phyloP scores from a whole-genome alignment of 495 filamentous ascomycete species.

The Tuber aestivum region DNA sequence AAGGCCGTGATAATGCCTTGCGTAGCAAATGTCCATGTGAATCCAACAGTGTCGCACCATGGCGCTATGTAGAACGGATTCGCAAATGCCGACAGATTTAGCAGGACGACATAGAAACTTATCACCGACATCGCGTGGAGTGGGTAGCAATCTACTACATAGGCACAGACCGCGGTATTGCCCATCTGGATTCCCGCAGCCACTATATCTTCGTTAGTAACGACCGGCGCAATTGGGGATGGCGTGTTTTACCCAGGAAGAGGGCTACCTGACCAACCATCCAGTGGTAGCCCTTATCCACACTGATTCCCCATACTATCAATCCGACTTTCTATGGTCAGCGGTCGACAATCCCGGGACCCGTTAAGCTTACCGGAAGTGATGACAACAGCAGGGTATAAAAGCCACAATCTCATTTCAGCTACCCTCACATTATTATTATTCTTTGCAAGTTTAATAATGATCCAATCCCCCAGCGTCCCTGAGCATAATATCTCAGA shows the following conservation, averaged over 20 bases:
- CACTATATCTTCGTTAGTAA: slow-evolving; percentile 43
- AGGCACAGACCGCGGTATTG: slow-evolving; percentile 54
- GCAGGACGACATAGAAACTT: slow-evolving; percentile 57
- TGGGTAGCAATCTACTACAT: slow-evolving; percentile 57
- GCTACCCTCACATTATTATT: slow-evolving; percentile 49
- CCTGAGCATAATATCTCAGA: slow-evolving; percentile 55
- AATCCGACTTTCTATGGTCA: slow-evolving; percentile 38
- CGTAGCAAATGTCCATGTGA: slow-evolving; percentile 55
- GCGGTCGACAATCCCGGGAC: no score
- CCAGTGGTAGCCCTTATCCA: slow-evolving; percentile 56
- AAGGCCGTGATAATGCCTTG: slow-evolving; percentile 52
- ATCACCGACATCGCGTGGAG: slow-evolving; percentile 56
- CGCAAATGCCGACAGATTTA: slow-evolving; percentile 51
- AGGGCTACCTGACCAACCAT: slow-evolving; percentile 58
- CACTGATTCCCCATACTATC: slow-evolving; percentile 55
- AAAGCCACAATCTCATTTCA: slow-evolving; percentile 58
- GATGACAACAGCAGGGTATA: slow-evolving; percentile 52
- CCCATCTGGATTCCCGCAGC: slow-evolving; percentile 58
- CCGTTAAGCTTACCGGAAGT: slow-evolving; percentile 46
- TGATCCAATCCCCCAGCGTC: slow-evolving; percentile 51
- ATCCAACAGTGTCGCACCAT: slow-evolving; percentile 51
- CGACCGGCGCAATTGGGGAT: background rate
- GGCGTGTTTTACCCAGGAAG: slow-evolving; percentile 46
- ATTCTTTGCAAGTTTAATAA: slow-evolving; percentile 48
- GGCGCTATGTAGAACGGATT: slow-evolving; percentile 55